Evolutionary conservation across 2,329 filamentous ascomycete species (phyloP).

Genomic region (Gremmenia infestans): DNA sequence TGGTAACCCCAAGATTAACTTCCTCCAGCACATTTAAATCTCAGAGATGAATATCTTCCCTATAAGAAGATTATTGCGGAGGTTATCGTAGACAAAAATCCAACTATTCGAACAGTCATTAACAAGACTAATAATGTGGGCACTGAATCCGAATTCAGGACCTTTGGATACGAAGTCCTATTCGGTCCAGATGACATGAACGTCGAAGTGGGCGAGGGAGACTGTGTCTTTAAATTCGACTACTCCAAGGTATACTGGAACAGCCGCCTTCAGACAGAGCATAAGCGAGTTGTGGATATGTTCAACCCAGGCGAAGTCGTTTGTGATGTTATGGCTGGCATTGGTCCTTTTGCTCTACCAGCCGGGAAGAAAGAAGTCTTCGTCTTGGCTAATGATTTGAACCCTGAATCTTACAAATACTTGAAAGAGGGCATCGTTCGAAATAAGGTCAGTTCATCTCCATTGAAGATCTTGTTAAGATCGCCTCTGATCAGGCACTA

Average conservation of each 20-base stretch:
- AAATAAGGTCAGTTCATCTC: conserved; percentile 64
- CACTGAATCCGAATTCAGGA: conserved; percentile 77
- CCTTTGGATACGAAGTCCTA: conserved; percentile 88
- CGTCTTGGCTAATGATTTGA: conserved; percentile 95
- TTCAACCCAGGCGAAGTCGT: conserved; percentile 85
- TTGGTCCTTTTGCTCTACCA: conserved; percentile 90
- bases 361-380: conserved; percentile 87
- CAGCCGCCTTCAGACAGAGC: conserved; percentile 82
- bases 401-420: conserved; percentile 77
- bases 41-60: conserved; percentile 74
- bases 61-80: conserved; percentile 84
- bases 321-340: conserved; percentile 95
- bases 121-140: conserved; percentile 93
- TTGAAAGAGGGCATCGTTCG: conserved; percentile 63
- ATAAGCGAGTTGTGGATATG: conserved; percentile 68
- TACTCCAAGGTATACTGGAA: conserved; percentile 99
- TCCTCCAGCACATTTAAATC: conserved; percentile 74
- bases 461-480: conserved; percentile 10
- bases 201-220: conserved; percentile 75
- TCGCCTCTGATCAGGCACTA: conserved; percentile 16
- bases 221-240: conserved; percentile 86
- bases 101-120: conserved; percentile 78
- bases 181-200: conserved; percentile 76
- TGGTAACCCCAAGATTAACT: conserved; percentile 2
- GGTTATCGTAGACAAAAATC: conserved; percentile 86